Percentiles rank a stretch among this genome's conserved stretches.
phyloP scores from a whole-genome alignment of 345 rosid genomes.

The Bruguiera parviflora region DNA sequence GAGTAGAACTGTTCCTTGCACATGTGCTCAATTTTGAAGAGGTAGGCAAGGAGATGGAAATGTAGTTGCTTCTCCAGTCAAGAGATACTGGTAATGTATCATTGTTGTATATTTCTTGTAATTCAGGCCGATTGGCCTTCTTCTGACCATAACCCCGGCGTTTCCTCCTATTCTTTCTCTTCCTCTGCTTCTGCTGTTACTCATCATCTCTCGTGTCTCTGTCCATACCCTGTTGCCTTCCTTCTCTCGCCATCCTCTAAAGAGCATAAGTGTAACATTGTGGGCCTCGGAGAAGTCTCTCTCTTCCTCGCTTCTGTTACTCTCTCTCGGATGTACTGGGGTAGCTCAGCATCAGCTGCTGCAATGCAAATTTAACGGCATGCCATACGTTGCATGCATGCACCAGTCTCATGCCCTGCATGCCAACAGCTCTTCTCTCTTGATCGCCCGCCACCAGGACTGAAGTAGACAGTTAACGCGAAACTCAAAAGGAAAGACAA shows the following conservation, averaged over 20 bases:
- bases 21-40: constrained; percentile 27
- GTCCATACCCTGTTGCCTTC: not conserved
- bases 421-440: not conserved
- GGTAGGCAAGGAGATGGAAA: constrained; percentile 14
- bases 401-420: too few relatives aligned
- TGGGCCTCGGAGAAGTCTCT: not conserved
- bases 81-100: constrained; percentile 20
- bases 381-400: too few relatives aligned
- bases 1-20: constrained; percentile 17
- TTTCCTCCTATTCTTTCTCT: not conserved
- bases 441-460: not conserved
- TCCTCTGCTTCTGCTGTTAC: not conserved
- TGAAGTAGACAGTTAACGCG: not conserved
- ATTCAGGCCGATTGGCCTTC: constrained; percentile 14
- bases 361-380: too few relatives aligned
- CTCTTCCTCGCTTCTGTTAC: not conserved
- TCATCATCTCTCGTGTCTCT: not conserved
- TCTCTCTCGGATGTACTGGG: not conserved
- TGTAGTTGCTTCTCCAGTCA: not conserved
- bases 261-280: not conserved
- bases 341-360: too few relatives aligned
- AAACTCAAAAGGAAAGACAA: too few relatives aligned
- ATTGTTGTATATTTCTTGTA: constrained; percentile 25
- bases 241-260: not conserved
- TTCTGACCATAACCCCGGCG: constrained; percentile 3